Evolutionary conservation across 2,329 filamentous ascomycete species (phyloP).

Genomic region (Ceratocystis diversiconidia): DNA sequence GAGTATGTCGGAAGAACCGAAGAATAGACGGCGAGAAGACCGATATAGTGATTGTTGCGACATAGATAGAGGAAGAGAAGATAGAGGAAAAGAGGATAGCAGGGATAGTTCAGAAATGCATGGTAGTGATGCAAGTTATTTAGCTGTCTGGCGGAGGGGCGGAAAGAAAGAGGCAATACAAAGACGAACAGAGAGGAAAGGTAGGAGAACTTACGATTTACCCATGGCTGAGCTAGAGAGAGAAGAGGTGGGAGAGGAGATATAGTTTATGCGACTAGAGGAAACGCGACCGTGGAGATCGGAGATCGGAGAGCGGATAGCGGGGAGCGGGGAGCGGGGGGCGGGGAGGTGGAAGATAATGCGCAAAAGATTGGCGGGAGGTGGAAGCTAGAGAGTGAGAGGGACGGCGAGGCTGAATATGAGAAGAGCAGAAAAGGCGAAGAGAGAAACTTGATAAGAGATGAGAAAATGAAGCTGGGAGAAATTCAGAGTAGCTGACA

Average conservation of each 20-base stretch:
- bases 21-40: background rate
- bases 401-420: background rate
- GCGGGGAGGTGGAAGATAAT: no score
- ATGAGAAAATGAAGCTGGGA: no score
- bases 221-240: slow-evolving; percentile 28
- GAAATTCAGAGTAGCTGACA: background rate
- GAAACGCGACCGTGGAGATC: background rate
- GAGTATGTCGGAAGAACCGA: background rate
- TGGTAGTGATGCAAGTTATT: no score
- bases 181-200: slow-evolving; percentile 16
- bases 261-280: background rate
- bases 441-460: no score
- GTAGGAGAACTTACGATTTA: slow-evolving; percentile 37
- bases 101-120: background rate
- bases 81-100: background rate
- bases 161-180: background rate
- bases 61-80: background rate
- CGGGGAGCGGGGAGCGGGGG: background rate
- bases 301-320: background rate
- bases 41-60: background rate
- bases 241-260: background rate
- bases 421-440: no score
- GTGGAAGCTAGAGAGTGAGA: background rate
- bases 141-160: background rate
- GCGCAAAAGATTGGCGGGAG: no score